Evolutionary conservation across 768 basidiomycete species (phyloP).

Genomic region (Lactarius sanguifluus): DNA sequence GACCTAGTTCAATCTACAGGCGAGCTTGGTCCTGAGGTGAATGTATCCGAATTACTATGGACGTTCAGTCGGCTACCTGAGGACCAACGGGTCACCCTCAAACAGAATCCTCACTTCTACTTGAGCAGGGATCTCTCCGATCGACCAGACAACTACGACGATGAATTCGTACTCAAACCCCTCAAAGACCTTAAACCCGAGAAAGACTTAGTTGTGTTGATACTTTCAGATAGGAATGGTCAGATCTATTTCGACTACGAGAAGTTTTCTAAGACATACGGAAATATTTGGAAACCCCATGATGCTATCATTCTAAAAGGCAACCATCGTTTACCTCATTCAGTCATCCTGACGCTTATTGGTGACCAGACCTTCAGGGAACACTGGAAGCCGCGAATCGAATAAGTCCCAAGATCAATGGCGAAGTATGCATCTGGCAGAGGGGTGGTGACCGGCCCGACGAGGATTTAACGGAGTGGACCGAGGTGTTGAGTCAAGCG

Average conservation of each 20-base stretch:
- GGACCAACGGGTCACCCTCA: conserved; percentile 24
- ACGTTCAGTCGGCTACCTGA: conserved; percentile 25
- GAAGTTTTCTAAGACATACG: conserved; percentile 24
- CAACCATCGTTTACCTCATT: not conserved
- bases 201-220: conserved; percentile 21
- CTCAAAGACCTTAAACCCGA: conserved; percentile 22
- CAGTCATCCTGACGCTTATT: not conserved
- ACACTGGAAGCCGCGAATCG: conserved; percentile 20
- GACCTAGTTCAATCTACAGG: not conserved
- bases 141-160: conserved; percentile 10
- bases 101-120: conserved; percentile 27
- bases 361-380: conserved; percentile 23
- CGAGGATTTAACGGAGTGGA: conserved; percentile 21
- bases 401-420: conserved; percentile 10
- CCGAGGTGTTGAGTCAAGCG: conserved; percentile 18
- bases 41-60: conserved; percentile 24
- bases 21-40: conserved; percentile 23
- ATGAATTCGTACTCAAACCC: conserved; percentile 21
- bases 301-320: conserved; percentile 25
- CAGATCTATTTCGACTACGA: conserved; percentile 26
- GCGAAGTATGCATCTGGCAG: conserved; percentile 27
- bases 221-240: conserved; percentile 22
- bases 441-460: conserved; percentile 15
- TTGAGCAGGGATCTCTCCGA: conserved; percentile 24
- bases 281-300: conserved; percentile 25